Base-by-base conservation (phyloP, 177 flowering plant genomes). In the Vitis hybrid region DNA sequence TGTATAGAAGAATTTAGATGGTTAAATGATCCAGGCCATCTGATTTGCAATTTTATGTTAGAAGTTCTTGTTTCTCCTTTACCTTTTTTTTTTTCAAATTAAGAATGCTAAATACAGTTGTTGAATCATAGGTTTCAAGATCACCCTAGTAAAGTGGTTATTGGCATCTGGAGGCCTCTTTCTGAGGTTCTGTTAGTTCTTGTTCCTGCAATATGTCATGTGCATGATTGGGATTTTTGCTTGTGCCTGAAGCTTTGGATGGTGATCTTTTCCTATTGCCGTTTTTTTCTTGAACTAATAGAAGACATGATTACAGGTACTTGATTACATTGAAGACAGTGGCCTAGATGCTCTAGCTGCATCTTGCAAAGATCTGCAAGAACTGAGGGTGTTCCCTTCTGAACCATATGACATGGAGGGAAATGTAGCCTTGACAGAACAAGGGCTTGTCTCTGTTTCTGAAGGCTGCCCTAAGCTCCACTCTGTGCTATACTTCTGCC, bases 401-500 rank as follows among this genome's bases (percentile, higher is more conserved):
- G 93, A 91, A 14, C 95, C 92, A 15, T 86, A 52, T 74, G 92
- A 57, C 9, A 67, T 5, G 6, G 97, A 79, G 58, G 85, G 87
- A 46, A 84, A 88, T 73, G 90, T 90, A 5, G 65, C 87, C 12
- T 68, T 91, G 65, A 92, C 98, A 9, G 98, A 94, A 74, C 80
- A 74, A 51, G 98, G 97, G 9, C 97, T 94, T 53, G 93, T 93
- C 48, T 76, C 88, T 18, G 88, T 94, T 13, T 90, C 97, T 11
- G 81, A 77, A 71, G 94, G 98, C 30, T 94, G 99, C 72, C 80
- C 96, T 35, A 88, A 86, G 83, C 95, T 94, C 35, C 84, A 87
- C 9, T 92, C 98, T 0, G 90, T 94, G 21, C 85, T 92, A 9
- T 92, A 92, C 66, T 94, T 94, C 79, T 94, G 98, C 77, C 91